phyloP scores from a whole-genome alignment of 176 grass and related monocot genomes.

The Poa annua region DNA sequence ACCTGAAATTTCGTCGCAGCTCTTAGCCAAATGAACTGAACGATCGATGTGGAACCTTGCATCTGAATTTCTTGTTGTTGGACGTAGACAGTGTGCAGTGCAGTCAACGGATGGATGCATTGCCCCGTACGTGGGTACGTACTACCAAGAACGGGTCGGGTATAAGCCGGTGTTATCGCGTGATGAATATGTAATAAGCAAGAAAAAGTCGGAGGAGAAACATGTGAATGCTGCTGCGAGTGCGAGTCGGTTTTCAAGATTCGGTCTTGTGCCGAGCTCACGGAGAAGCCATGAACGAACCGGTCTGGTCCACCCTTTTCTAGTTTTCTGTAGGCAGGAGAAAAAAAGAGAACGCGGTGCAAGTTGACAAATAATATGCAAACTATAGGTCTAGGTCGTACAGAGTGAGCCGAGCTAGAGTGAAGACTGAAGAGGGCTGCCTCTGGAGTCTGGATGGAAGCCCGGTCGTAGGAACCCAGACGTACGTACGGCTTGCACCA shows the following conservation, averaged over 20 bases:
- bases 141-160: background rate
- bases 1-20: no score
- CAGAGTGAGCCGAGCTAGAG: background rate
- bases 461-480: background rate
- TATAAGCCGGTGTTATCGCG: background rate
- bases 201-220: background rate
- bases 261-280: background rate
- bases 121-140: background rate
- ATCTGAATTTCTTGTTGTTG: background rate
- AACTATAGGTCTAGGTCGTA: background rate
- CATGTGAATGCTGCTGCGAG: slow-evolving; percentile 35
- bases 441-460: background rate
- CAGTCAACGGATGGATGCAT: background rate
- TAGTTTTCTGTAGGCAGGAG: no score
- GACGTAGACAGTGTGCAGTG: background rate
- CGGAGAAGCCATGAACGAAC: slow-evolving; percentile 7
- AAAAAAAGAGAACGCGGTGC: background rate
- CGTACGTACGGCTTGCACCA: no score
- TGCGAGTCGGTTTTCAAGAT: slow-evolving; percentile 24
- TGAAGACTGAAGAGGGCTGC: background rate
- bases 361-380: no score
- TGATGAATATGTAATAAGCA: background rate
- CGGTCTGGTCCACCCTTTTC: background rate
- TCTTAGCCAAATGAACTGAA: no score
- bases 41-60: no score